These are phyloP conservation scores for Lasiodiplodia citricola DNA, from an alignment of 2,329 filamentous ascomycete genomes.

Conservation along the genomic window DNA sequence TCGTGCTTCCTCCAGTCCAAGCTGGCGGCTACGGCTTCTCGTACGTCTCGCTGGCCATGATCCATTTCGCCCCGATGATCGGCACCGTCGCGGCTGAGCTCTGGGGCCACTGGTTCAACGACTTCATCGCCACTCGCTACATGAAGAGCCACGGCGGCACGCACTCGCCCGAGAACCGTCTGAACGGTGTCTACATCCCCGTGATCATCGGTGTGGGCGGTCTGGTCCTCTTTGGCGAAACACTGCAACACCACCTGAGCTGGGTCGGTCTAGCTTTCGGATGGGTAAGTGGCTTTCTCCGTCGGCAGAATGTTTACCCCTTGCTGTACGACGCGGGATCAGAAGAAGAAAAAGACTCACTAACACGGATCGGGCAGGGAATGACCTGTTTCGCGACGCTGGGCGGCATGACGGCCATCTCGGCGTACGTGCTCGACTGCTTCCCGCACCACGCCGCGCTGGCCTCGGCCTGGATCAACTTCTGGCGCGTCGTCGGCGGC, in stretches of 20 bases:
- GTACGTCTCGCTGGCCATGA: slow-evolving; percentile 34
- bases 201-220: slow-evolving; percentile 40
- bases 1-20: slow-evolving; percentile 32
- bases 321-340: no score
- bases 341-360: no score
- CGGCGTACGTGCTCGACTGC: slow-evolving; percentile 42
- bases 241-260: slow-evolving; percentile 39
- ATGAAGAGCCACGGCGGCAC: slow-evolving; percentile 38
- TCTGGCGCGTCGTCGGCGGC: slow-evolving; percentile 40
- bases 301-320: neutral
- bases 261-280: slow-evolving; percentile 41
- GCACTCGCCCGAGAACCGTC: slow-evolving; percentile 40
- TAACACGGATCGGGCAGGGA: slow-evolving; percentile 25
- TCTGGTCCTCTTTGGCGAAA: slow-evolving; percentile 41
- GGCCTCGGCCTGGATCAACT: slow-evolving; percentile 42
- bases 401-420: slow-evolving; percentile 40
- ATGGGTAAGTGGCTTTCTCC: slow-evolving; percentile 31
- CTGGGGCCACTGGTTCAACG: slow-evolving; percentile 46
- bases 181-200: slow-evolving; percentile 41
- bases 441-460: slow-evolving; percentile 41
- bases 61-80: slow-evolving; percentile 44
- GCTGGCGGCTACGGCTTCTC: slow-evolving; percentile 28
- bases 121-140: slow-evolving; percentile 41
- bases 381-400: slow-evolving; percentile 43
- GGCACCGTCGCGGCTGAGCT: slow-evolving; percentile 40